Evolutionary conservation across 768 basidiomycete species (phyloP).

Genomic region (Naematelia aurantialba): DNA sequence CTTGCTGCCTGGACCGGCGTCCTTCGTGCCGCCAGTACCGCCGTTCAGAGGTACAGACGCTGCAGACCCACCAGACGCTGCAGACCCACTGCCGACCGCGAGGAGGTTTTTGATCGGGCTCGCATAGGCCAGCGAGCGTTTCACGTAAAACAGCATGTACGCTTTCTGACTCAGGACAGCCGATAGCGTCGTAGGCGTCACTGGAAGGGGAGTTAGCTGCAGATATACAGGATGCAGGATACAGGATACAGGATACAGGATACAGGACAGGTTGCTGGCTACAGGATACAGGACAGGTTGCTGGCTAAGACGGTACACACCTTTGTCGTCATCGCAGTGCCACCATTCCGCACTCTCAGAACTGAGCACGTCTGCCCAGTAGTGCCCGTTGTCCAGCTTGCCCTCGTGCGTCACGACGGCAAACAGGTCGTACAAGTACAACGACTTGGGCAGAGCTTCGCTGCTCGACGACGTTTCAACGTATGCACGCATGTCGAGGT

Average conservation of each 20-base stretch:
- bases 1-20: neutral
- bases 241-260: too few relatives aligned
- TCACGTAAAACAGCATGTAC: conserved; percentile 96
- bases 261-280: too few relatives aligned
- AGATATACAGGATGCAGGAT: too few relatives aligned
- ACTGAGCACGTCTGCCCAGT: conserved; percentile 79
- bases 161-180: conserved; percentile 69
- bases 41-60: too few relatives aligned
- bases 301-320: too few relatives aligned
- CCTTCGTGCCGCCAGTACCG: too few relatives aligned
- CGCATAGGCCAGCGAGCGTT: conserved; percentile 77
- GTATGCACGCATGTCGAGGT: conserved; percentile 83
- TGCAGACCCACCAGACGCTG: too few relatives aligned
- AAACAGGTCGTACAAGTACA: conserved; percentile 88
- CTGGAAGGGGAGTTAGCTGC: conserved; percentile 53
- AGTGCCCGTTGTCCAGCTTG: conserved; percentile 90
- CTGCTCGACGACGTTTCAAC: conserved; percentile 40
- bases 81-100: too few relatives aligned
- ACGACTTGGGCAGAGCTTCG: conserved; percentile 53
- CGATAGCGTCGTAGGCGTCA: conserved; percentile 65
- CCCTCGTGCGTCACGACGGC: conserved; percentile 94
- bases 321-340: conserved; percentile 86
- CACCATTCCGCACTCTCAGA: conserved; percentile 64
- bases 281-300: too few relatives aligned
- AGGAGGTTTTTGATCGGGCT: conserved; percentile 21